phyloP scores from a whole-genome alignment of 176 grass and related monocot species.

The Aegilops longissima region DNA sequence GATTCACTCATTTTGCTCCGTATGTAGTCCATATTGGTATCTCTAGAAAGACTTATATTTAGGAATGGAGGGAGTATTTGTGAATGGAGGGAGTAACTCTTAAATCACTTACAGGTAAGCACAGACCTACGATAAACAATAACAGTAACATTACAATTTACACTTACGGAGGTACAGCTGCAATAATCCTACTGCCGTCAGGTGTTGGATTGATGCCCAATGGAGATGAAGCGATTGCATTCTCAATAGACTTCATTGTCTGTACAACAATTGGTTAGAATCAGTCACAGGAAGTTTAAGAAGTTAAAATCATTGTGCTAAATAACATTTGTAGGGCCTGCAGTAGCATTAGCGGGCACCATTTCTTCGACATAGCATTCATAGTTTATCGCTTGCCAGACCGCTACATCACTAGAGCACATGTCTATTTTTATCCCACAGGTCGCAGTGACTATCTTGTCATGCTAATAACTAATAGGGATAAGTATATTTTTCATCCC shows the following conservation, averaged over 20 bases:
- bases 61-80: no score
- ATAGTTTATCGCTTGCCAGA: no score
- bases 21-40: no score
- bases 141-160: not conserved
- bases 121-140: not conserved
- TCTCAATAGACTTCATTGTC: constrained; percentile 85
- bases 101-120: not conserved
- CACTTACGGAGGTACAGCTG: constrained; percentile 75
- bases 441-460: not conserved
- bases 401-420: not conserved
- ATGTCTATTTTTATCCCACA: not conserved
- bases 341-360: no score
- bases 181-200: constrained; percentile 81
- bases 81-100: not conserved
- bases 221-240: constrained; percentile 77
- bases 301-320: not conserved
- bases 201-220: constrained; percentile 84
- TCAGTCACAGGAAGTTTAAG: not conserved
- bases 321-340: not conserved
- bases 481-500: no score
- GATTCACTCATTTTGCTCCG: no score
- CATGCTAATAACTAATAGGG: not conserved
- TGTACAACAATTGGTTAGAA: constrained; percentile 34
- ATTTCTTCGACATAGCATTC: no score
- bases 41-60: no score